Conservation (phyloP, 257 asterid genomes). For the Forsythia suspensa region DNA sequence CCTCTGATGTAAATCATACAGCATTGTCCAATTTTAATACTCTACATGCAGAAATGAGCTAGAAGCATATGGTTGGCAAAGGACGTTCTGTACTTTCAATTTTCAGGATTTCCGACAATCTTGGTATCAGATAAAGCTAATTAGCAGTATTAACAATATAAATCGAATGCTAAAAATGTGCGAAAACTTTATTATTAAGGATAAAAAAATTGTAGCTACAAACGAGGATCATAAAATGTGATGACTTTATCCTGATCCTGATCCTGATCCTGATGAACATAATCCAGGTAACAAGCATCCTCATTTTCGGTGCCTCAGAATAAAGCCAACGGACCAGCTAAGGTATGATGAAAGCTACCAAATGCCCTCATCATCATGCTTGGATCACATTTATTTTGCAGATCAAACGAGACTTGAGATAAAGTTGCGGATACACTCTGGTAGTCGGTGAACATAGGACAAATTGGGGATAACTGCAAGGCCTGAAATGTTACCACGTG, state of each 20-base stretch:
- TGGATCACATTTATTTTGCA: not conserved
- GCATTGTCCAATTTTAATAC: not conserved
- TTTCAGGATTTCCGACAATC: not conserved
- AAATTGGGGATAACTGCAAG: not conserved
- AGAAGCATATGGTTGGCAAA: not conserved
- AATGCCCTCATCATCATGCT: not conserved
- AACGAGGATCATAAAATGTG: not conserved
- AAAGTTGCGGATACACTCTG: not conserved
- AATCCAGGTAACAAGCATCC: not conserved
- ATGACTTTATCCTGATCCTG: no score
- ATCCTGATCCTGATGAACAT: not conserved
- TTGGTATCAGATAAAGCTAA: not conserved
- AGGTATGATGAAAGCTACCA: not conserved
- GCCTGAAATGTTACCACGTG: not conserved
- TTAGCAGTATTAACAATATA: not conserved
- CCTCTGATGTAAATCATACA: not conserved
- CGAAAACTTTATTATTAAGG: no score
- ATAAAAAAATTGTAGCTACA: no score
- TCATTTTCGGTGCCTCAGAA: not conserved
- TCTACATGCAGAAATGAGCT: not conserved
- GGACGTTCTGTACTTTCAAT: not conserved
- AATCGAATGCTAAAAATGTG: not conserved
- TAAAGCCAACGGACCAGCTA: conserved; percentile 4
- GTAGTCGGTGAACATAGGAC: not conserved
- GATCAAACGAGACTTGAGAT: not conserved